Percentiles rank a stretch among this genome's conserved stretches.
phyloP scores from a whole-genome alignment of 176 grass and related monocot species.

The Miscanthus lutarioriparius region DNA sequence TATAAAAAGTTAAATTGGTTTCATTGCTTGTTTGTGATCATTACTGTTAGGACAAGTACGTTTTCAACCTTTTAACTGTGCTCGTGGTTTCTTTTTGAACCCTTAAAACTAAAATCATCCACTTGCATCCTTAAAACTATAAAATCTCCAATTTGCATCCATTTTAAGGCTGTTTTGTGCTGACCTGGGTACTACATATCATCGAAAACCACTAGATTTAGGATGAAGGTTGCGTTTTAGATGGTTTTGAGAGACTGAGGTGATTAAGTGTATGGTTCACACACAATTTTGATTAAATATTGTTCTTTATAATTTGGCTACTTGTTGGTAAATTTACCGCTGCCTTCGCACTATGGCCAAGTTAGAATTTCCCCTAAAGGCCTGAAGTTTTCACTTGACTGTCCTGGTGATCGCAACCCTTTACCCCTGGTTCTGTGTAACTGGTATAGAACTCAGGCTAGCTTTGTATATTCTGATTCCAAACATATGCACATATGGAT shows the following conservation, averaged over 20 bases:
- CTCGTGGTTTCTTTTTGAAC: neutral
- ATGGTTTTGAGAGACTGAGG: neutral
- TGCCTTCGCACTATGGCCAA: neutral
- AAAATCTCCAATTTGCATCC: neutral
- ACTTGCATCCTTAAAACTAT: neutral
- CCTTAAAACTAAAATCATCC: neutral
- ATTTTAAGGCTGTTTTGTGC: neutral
- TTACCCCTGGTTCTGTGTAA: neutral
- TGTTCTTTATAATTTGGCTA: neutral
- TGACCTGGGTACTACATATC: neutral
- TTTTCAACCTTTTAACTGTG: too few species aligned
- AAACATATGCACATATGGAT: constrained; percentile 3
- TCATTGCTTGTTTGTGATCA: too few species aligned
- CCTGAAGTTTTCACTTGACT: neutral
- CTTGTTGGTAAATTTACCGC: neutral
- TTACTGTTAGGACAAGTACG: too few species aligned
- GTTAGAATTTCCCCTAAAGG: neutral
- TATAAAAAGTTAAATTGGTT: too few species aligned
- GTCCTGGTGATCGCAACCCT: neutral
- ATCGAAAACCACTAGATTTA: neutral
- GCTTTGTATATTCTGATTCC: constrained; percentile 1
- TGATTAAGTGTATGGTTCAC: neutral
- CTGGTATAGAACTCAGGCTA: neutral
- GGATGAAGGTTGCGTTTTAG: neutral
- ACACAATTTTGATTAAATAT: neutral